Conservation (phyloP, 2,329 filamentous ascomycete genomes). For the Apiospora marii region DNA sequence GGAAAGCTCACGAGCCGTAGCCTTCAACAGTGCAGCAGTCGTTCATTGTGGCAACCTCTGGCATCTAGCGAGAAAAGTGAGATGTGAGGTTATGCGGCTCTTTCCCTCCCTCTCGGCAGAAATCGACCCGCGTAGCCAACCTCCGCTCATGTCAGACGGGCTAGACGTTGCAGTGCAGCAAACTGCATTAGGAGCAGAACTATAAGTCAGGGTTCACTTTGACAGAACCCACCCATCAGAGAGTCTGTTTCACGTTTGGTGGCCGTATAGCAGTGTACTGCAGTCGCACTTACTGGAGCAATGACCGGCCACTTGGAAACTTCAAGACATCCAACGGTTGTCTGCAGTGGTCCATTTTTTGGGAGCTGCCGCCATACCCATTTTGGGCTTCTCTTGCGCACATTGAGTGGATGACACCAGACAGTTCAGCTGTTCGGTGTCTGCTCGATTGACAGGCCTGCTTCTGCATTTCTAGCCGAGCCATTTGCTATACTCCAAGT, state of each 20-base stretch:
- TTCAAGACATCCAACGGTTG: slow-evolving; percentile 13
- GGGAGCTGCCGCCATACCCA: background rate
- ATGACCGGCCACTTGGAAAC: slow-evolving; percentile 3
- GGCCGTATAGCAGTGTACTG: background rate
- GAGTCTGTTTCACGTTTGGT: slow-evolving; percentile 4
- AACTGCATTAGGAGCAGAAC: slow-evolving; percentile 6
- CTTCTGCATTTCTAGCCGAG: background rate
- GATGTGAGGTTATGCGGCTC: slow-evolving; percentile 19
- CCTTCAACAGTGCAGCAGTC: background rate
- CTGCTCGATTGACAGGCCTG: background rate
- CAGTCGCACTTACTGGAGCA: background rate
- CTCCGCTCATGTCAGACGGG: background rate
- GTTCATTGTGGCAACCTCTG: background rate
- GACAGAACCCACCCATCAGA: background rate
- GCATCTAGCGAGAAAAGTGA: background rate
- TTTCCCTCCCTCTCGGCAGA: background rate
- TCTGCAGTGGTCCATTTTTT: background rate
- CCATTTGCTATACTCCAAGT: background rate
- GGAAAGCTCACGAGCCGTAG: background rate
- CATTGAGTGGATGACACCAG: background rate
- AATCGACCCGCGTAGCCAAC: background rate
- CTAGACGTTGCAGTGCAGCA: slow-evolving; percentile 8
- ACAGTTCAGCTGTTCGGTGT: background rate
- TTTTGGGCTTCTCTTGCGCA: background rate
- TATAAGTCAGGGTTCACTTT: background rate